phyloP scores from a whole-genome alignment of 2,329 filamentous ascomycete species.

The Trichothecium sympodiale region DNA sequence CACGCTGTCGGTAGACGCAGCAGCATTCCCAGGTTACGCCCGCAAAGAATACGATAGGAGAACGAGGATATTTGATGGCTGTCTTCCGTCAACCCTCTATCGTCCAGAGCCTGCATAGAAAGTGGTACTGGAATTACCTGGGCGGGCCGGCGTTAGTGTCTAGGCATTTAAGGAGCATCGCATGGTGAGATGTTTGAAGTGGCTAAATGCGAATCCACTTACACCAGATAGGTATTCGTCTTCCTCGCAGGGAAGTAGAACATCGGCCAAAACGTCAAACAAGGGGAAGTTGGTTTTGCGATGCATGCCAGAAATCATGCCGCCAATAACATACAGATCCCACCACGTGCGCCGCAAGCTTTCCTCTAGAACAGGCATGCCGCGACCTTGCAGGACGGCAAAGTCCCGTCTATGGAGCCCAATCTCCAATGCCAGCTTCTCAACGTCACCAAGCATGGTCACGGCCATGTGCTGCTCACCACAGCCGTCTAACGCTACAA shows the following conservation, averaged over 20 bases:
- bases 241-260: slow-evolving; percentile 73
- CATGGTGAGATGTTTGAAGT: too few species aligned
- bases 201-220: too few species aligned
- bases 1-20: slow-evolving; percentile 45
- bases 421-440: slow-evolving; percentile 62
- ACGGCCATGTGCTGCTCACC: slow-evolving; percentile 59
- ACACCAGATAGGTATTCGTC: slow-evolving; percentile 53
- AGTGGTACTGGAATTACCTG: too few species aligned
- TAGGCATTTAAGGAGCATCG: too few species aligned
- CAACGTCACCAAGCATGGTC: slow-evolving; percentile 54
- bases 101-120: too few species aligned
- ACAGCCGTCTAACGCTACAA: slow-evolving; percentile 67
- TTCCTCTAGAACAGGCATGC: slow-evolving; percentile 40
- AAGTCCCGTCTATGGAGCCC: slow-evolving; percentile 61
- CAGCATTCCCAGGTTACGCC: slow-evolving; percentile 62
- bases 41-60: slow-evolving; percentile 71
- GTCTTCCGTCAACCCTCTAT: too few species aligned
- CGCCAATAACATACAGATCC: slow-evolving; percentile 54
- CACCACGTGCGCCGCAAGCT: slow-evolving; percentile 62
- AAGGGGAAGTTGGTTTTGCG: slow-evolving; percentile 57
- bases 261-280: slow-evolving; percentile 54
- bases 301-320: slow-evolving; percentile 70
- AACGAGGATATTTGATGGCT: slow-evolving; percentile 76
- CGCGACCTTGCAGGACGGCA: slow-evolving; percentile 32
- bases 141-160: too few species aligned